Evolutionary conservation across 441 rosid genomes (phyloP).

Genomic region (Erysimum cheiri): DNA sequence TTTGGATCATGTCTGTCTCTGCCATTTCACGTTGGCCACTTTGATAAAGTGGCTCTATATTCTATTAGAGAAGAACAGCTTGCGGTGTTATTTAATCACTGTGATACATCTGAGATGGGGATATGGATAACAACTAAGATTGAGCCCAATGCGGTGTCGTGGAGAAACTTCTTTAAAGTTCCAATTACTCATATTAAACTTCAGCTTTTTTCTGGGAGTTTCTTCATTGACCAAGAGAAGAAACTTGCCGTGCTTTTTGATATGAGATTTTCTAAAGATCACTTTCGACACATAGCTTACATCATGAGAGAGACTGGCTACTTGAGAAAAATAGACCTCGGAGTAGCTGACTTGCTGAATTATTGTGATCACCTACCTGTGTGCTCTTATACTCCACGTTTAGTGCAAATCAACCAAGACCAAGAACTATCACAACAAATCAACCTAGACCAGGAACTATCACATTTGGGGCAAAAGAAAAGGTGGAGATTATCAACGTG

Average conservation of each 20-base stretch:
- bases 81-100: not conserved
- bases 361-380: not conserved
- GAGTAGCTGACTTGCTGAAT: not conserved
- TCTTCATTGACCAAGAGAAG: not conserved
- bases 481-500: not conserved
- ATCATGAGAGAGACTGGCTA: not conserved
- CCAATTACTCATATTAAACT: not conserved
- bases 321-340: not conserved
- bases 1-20: not conserved
- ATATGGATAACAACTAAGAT: not conserved
- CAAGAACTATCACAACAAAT: not conserved
- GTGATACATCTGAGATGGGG: not conserved
- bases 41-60: not conserved
- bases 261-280: not conserved
- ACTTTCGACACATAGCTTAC: not conserved
- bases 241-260: not conserved
- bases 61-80: not conserved
- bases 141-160: not conserved
- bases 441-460: not conserved
- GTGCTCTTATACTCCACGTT: not conserved
- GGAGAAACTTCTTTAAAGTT: not conserved
- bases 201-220: not conserved
- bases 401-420: not conserved
- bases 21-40: not conserved
- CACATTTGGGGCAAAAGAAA: not conserved